Evolutionary conservation across 2,329 filamentous ascomycete species (phyloP).

Genomic region (Lachnellula arida): DNA sequence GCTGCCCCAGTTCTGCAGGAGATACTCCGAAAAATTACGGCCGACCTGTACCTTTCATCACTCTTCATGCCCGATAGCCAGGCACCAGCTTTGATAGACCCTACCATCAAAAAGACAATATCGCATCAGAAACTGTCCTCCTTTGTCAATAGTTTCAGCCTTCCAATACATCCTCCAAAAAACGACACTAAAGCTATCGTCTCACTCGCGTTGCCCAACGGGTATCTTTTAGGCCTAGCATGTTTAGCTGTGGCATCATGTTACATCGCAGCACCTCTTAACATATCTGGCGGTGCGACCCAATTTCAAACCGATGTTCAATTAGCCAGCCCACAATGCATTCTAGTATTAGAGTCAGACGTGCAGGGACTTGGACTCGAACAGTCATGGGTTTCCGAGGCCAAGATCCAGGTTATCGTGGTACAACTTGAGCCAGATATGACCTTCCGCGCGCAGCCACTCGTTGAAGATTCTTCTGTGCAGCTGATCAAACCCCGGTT

Average conservation of each 20-base stretch:
- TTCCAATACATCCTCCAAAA: too few relatives aligned
- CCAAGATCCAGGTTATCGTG: constrained; percentile 37
- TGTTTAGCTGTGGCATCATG: constrained; percentile 45
- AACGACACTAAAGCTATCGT: too few relatives aligned
- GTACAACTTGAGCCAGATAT: constrained; percentile 36
- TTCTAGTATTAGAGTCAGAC: constrained; percentile 42
- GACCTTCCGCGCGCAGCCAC: constrained; percentile 32
- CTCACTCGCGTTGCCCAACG: constrained; percentile 43
- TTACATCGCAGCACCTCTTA: constrained; percentile 49
- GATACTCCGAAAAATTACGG: too few relatives aligned
- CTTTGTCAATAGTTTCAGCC: too few relatives aligned
- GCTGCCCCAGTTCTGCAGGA: too few relatives aligned
- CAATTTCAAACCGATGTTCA: constrained; percentile 48
- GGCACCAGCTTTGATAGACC: too few relatives aligned
- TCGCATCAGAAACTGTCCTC: too few relatives aligned
- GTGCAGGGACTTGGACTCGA: constrained; percentile 37
- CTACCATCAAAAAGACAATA: too few relatives aligned
- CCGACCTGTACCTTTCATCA: too few relatives aligned
- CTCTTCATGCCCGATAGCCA: too few relatives aligned
- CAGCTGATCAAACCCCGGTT: constrained; percentile 18
- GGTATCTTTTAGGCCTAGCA: constrained; percentile 47
- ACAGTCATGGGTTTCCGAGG: constrained; percentile 31
- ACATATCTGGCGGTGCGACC: constrained; percentile 42
- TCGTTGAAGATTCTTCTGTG: constrained; percentile 6
- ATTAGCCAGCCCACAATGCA: constrained; percentile 42